These are phyloP conservation scores for Cercospora citrullina DNA, from an alignment of 2,329 filamentous ascomycete genomes.

Conservation along the genomic window DNA sequence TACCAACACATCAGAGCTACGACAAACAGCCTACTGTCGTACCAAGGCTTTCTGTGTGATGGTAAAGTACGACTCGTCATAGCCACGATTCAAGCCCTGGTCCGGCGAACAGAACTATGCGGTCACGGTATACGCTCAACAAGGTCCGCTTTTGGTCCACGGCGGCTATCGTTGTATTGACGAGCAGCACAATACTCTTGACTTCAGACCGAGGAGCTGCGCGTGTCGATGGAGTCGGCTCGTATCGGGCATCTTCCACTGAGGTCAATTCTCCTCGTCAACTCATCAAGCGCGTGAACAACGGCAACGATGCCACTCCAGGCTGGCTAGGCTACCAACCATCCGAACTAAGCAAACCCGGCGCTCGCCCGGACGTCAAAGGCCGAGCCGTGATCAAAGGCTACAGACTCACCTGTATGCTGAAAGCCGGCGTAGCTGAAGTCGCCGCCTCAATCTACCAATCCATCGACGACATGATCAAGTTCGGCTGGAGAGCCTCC, in stretches of 20 bases:
- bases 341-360: neutral
- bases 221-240: neutral
- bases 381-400: conserved; percentile 7
- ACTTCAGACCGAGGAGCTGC: neutral
- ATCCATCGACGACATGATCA: conserved; percentile 3
- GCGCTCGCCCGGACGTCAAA: conserved; percentile 1
- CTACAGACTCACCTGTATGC: neutral
- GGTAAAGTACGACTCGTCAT: neutral
- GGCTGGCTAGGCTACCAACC: conserved; percentile 5
- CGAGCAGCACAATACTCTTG: neutral
- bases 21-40: neutral
- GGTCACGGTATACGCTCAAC: neutral
- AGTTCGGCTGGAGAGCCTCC: conserved; percentile 1
- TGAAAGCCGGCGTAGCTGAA: neutral
- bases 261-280: neutral
- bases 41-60: neutral
- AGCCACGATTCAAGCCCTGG: neutral
- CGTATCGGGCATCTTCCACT: neutral
- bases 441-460: neutral
- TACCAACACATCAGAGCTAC: neutral
- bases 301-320: neutral
- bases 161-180: neutral
- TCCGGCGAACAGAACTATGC: neutral
- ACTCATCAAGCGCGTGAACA: neutral
- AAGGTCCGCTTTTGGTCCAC: neutral